phyloP scores from a whole-genome alignment of 768 basidiomycete genomes.

The Clitopilus hobsonii region DNA sequence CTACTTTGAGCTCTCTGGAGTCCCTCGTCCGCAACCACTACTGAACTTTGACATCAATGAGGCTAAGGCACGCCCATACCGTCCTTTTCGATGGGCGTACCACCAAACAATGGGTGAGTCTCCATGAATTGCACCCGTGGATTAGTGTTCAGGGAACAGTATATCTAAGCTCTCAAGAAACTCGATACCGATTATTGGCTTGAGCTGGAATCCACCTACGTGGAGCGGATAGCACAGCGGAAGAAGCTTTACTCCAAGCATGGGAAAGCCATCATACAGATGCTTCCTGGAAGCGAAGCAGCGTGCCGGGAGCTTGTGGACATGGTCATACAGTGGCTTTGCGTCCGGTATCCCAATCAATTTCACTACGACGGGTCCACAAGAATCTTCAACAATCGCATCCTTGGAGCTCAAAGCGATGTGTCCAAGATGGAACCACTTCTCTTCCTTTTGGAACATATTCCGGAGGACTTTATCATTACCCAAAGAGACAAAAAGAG shows the following conservation, averaged over 20 bases:
- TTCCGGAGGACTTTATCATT: conserved; percentile 50
- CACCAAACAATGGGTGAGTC: conserved; percentile 53
- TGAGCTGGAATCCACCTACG: conserved; percentile 51
- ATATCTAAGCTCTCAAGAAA: conserved; percentile 32
- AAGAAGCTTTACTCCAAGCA: conserved; percentile 31
- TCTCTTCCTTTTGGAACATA: conserved; percentile 40
- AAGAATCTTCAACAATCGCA: conserved; percentile 36
- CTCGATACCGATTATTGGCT: conserved; percentile 54
- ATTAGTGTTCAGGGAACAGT: not conserved
- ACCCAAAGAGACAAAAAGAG: conserved; percentile 35
- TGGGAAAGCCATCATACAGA: conserved; percentile 37
- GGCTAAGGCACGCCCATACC: conserved; percentile 45
- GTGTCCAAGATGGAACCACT: conserved; percentile 28
- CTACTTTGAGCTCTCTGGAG: conserved; percentile 39
- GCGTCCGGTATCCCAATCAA: conserved; percentile 49
- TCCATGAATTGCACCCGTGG: not conserved
- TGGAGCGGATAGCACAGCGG: conserved; percentile 36
- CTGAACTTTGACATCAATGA: conserved; percentile 36
- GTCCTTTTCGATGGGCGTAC: conserved; percentile 53
- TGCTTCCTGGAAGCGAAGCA: conserved; percentile 41
- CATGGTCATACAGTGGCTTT: conserved; percentile 53
- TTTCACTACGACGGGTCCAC: conserved; percentile 34
- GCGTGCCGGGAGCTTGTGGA: conserved; percentile 51
- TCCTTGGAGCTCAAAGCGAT: conserved; percentile 29
- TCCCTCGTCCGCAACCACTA: conserved; percentile 37